Percentiles rank a stretch among this genome's conserved stretches.
Evolutionary conservation across 2,329 filamentous ascomycete genomes (phyloP).

Genomic region (Fusarium heterosporum): DNA sequence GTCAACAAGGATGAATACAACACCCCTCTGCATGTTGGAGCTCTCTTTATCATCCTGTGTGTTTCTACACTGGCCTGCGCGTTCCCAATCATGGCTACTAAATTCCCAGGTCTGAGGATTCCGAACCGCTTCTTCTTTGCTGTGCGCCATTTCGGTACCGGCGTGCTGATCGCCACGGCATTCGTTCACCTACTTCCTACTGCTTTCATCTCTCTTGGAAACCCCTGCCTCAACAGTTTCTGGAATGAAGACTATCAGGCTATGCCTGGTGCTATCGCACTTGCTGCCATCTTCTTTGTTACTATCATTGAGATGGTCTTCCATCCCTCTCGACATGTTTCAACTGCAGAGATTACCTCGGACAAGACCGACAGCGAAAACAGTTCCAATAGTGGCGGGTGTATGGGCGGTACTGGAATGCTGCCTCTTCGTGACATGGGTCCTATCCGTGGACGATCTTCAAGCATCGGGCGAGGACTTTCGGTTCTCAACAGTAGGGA

Average conservation of each 20-base stretch:
- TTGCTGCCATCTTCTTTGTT: slow-evolving; percentile 82
- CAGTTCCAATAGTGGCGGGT: slow-evolving; percentile 30
- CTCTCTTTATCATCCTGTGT: slow-evolving; percentile 63
- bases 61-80: slow-evolving; percentile 62
- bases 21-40: slow-evolving; percentile 67
- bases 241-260: slow-evolving; percentile 82
- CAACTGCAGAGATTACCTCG: slow-evolving; percentile 30
- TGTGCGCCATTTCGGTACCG: slow-evolving; percentile 79
- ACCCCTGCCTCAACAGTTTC: slow-evolving; percentile 77
- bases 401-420: slow-evolving; percentile 46
- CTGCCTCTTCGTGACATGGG: slow-evolving; percentile 51
- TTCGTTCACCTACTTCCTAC: slow-evolving; percentile 81
- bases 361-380: background rate
- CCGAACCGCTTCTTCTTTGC: slow-evolving; percentile 67
- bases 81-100: slow-evolving; percentile 66
- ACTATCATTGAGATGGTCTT: slow-evolving; percentile 82
- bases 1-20: slow-evolving; percentile 61
- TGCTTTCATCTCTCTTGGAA: slow-evolving; percentile 71
- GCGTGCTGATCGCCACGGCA: slow-evolving; percentile 79
- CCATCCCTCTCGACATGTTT: slow-evolving; percentile 55
- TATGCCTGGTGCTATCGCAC: slow-evolving; percentile 83
- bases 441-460: slow-evolving; percentile 50
- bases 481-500: slow-evolving; percentile 47
- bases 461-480: slow-evolving; percentile 52
- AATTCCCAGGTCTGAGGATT: slow-evolving; percentile 65